These are phyloP conservation scores for Coemansia sp. DNA, from an alignment of 192 early-diverging fungal species.

Conservation along the genomic window DNA sequence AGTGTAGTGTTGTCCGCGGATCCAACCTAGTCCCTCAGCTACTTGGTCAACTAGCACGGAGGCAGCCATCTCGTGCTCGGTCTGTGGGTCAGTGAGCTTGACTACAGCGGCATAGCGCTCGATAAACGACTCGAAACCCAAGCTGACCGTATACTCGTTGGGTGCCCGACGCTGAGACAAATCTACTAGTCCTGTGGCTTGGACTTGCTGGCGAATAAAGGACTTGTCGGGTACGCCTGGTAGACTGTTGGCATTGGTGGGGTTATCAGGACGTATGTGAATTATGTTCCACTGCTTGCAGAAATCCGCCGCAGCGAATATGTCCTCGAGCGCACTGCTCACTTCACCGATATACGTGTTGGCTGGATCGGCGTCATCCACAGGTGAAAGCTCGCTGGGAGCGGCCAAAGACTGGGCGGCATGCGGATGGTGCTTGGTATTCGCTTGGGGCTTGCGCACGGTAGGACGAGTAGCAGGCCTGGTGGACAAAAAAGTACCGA, in stretches of 20 bases:
- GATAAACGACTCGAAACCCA: conserved; percentile 72
- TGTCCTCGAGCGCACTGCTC: conserved; percentile 70
- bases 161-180: conserved; percentile 64
- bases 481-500: conserved; percentile 73
- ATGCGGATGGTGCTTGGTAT: conserved; percentile 14
- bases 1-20: conserved; percentile 53
- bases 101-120: conserved; percentile 66
- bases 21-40: conserved; percentile 30
- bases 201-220: conserved; percentile 68
- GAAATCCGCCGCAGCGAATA: conserved; percentile 72
- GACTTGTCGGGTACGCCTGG: conserved; percentile 58
- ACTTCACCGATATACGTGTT: conserved; percentile 57
- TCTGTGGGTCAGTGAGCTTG: background rate
- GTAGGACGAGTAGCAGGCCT: conserved; percentile 48
- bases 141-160: conserved; percentile 68
- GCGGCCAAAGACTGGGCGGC: conserved; percentile 18
- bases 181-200: conserved; percentile 68
- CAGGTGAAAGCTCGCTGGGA: conserved; percentile 39
- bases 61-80: conserved; percentile 15
- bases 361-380: conserved; percentile 40
- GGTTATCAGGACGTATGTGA: conserved; percentile 75
- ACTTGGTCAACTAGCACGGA: conserved; percentile 44
- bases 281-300: conserved; percentile 81
- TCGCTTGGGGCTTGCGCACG: conserved; percentile 59
- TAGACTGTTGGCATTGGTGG: conserved; percentile 15